Percentiles rank a stretch among this genome's conserved stretches.
Conservation (phyloP, 139 green algal species). For the Parachlorella kessleri region DNA sequence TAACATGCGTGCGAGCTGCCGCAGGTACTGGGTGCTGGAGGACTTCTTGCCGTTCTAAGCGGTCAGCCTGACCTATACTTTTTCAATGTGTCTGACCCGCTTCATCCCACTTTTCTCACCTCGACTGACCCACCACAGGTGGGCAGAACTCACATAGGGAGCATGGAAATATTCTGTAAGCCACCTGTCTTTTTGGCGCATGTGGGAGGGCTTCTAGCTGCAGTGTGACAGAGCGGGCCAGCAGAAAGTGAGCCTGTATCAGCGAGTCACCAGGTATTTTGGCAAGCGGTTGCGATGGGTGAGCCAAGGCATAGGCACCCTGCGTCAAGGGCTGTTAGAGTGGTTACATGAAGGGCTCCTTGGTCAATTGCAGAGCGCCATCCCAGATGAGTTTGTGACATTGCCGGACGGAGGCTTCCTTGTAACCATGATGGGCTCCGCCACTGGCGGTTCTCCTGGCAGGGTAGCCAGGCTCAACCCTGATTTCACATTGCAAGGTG, state of each 20-base stretch:
- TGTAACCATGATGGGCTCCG: background rate
- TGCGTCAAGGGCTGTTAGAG: no score
- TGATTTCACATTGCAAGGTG: background rate
- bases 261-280: no score
- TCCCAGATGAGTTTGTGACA: background rate
- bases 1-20: background rate
- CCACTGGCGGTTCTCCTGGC: background rate
- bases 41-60: background rate
- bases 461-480: background rate
- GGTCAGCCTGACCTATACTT: background rate
- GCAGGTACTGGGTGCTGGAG: background rate
- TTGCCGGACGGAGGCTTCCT: background rate
- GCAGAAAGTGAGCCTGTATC: no score
- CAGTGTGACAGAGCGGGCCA: no score
- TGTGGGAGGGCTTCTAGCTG: no score
- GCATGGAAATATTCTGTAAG: background rate
- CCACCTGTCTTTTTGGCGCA: background rate
- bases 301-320: no score
- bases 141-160: no score
- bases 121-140: background rate
- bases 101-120: background rate
- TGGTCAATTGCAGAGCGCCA: conserved; percentile 1
- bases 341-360: no score
- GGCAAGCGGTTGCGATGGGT: no score
- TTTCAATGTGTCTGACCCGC: background rate